Base-by-base conservation (phyloP, 2,329 filamentous ascomycete genomes). In the Trichoderma harzianum region DNA sequence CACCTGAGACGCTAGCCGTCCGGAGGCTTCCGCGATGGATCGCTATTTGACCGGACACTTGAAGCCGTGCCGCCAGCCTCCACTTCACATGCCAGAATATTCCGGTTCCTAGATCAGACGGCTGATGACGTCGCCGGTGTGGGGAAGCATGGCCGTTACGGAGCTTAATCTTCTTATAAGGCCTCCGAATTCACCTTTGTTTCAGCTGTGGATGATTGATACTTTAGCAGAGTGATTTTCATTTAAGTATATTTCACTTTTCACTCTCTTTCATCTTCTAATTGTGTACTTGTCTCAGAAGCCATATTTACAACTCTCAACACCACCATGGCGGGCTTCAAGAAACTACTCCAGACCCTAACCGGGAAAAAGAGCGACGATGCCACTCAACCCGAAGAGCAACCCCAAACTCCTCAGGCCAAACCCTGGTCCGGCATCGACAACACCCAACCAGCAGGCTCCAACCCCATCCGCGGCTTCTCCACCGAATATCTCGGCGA, bases 391-490 rank as follows among this genome's bases (percentile, higher is more conserved):
- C 14, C 65, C 34, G 16, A 47, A 3, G 8, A 34, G 5, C 14
- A 5, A 0, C 7, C 10, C 21, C 18, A 47, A 34, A 10, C 24
- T n/a, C 34, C 24, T 14, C 34, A 39, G 10, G 30, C 61, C 18
- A 32, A 7, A 21, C 24, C 34, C 30, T 72, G 60, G 61, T 30
- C 61, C 11, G 72, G 71, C 71, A 60, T 78, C 11, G 82, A 84
- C 73, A 83, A 82, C 71, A 84, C 82, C 0, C 77, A 79, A n/a
- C 77, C 80, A 2, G 76, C 74, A 6, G 82, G 82, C 5, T 76
- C 73, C 2, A 82, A 83, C 64, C 78, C 79, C 6, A 81, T 73
- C 34, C 24, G 26, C 32, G 39, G 24, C 62, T 84, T 79, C 14
- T 74, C 68, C 0, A 77, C 78, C 0, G 63, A 77, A 32, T 80